Percentiles rank a stretch among this genome's conserved stretches.
Evolutionary conservation across 208 protist species (phyloP).

Genomic region (Acanthamoeba sp.): DNA sequence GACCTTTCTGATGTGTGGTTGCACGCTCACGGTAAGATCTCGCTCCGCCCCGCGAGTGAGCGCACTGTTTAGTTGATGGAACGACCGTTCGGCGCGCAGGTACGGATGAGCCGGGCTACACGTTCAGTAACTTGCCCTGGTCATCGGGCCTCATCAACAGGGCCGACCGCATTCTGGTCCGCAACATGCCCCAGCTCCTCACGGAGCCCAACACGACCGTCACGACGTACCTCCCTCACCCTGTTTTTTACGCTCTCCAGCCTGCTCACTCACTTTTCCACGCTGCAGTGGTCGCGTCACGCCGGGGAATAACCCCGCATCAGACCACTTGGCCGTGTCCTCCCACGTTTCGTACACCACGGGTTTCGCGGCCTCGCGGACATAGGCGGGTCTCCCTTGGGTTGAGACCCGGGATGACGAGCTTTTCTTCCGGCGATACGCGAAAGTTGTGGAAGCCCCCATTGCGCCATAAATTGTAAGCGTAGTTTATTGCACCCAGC

Average conservation of each 20-base stretch:
- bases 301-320: not conserved
- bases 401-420: no score
- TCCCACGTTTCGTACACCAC: not conserved
- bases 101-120: not conserved
- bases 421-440: no score
- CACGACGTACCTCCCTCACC: constrained; percentile 4
- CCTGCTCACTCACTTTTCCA: not conserved
- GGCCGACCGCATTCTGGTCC: constrained; percentile 18
- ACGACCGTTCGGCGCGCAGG: not conserved
- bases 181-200: not conserved
- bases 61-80: no score
- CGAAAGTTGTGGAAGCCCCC: no score
- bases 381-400: not conserved
- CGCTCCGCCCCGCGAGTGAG: no score
- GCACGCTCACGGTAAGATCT: not conserved
- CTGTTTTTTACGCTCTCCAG: not conserved
- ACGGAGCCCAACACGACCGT: not conserved
- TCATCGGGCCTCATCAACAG: constrained; percentile 36
- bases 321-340: not conserved
- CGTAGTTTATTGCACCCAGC: not conserved
- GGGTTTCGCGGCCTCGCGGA: no score
- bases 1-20: constrained; percentile 37
- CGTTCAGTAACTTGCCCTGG: constrained; percentile 71
- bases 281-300: not conserved
- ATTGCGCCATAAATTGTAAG: not conserved